A percentile compares a stretch with the other conserved stretches of the same genome.
Conservation (phyloP, 2,329 filamentous ascomycete genomes). For the Elsinoe ampelina region DNA sequence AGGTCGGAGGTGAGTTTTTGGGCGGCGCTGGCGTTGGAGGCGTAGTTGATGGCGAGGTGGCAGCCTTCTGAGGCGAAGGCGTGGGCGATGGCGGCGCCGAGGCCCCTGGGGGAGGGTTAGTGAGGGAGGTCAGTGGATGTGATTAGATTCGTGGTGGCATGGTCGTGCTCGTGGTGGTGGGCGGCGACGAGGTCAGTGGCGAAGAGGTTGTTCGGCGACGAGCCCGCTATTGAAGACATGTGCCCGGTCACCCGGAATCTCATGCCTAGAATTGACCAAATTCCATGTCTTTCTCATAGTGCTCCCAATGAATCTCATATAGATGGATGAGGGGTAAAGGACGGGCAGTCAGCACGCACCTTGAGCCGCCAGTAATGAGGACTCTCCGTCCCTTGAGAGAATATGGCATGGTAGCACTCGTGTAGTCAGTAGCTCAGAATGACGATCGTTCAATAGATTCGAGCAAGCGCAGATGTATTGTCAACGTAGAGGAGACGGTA, state of each 20-base stretch:
- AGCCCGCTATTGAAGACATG: background rate
- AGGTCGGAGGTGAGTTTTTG: slow-evolving; percentile 49
- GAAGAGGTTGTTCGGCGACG: background rate
- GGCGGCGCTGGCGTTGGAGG: slow-evolving; percentile 51
- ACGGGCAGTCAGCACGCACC: slow-evolving; percentile 35
- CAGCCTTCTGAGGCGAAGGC: slow-evolving; percentile 60
- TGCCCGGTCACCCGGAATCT: too few species aligned
- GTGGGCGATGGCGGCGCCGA: slow-evolving; percentile 59
- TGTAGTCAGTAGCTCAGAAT: too few species aligned
- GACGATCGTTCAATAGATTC: too few species aligned
- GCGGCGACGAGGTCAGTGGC: background rate
- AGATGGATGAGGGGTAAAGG: slow-evolving; percentile 7
- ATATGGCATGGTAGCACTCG: slow-evolving; percentile 46
- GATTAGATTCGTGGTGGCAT: background rate
- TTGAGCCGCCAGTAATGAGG: slow-evolving; percentile 54
- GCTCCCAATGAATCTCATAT: too few species aligned
- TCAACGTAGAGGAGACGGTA: background rate
- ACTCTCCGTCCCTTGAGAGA: slow-evolving; percentile 52
- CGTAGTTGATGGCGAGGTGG: slow-evolving; percentile 67
- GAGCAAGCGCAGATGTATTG: background rate
- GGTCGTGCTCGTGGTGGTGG: background rate
- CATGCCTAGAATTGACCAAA: too few species aligned
- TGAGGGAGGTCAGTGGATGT: background rate
- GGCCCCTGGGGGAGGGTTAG: slow-evolving; percentile 45
- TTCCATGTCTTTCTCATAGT: too few species aligned